Conservation (phyloP, 257 asterid genomes). For the Ilex aquifolium region DNA sequence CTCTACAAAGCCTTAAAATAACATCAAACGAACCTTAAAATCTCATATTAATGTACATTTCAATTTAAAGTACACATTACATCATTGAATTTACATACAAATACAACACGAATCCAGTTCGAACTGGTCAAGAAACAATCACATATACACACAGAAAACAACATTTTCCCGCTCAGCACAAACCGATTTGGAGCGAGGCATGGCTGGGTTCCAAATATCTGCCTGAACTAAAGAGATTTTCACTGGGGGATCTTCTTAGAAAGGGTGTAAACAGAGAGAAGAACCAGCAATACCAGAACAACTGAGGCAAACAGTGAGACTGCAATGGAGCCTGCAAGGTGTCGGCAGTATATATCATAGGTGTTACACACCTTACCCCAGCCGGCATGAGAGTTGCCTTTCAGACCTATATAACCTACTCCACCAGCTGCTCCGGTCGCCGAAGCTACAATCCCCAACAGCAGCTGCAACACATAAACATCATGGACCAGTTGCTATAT, state of each 20-base stretch:
- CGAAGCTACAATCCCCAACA: conserved; percentile 67
- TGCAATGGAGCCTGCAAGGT: conserved; percentile 48
- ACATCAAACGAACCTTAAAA: too few relatives aligned
- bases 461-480: conserved; percentile 38
- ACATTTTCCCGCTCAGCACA: neutral
- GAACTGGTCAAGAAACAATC: neutral
- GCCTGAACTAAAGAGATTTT: neutral
- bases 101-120: neutral
- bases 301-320: conserved; percentile 50
- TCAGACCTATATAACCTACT: conserved; percentile 64
- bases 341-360: conserved; percentile 56
- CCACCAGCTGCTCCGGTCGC: conserved; percentile 82
- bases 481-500: neutral
- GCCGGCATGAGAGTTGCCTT: conserved; percentile 49
- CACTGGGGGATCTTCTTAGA: conserved; percentile 59
- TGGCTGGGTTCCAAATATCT: neutral
- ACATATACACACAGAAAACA: conserved; percentile 6
- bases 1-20: too few relatives aligned
- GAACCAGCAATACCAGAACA: conserved; percentile 43
- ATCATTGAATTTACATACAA: too few relatives aligned
- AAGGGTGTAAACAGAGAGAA: conserved; percentile 47
- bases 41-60: too few relatives aligned
- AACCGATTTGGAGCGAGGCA: neutral
- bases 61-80: too few relatives aligned
- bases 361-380: conserved; percentile 57